Evolutionary conservation across 805 yeast genomes (phyloP).

Genomic region (Cyberlindnera amylophila): DNA sequence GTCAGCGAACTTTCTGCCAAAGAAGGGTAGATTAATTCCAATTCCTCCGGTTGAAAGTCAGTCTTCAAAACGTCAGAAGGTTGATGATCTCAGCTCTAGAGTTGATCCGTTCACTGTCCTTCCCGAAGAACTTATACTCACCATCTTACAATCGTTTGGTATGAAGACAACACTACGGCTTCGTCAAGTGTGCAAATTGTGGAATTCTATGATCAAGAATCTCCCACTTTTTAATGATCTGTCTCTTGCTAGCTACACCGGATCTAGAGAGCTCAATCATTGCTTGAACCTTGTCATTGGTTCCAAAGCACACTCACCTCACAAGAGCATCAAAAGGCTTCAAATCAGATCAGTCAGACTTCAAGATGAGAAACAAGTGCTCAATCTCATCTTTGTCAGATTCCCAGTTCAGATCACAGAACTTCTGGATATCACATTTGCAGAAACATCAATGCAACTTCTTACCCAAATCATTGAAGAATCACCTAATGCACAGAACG

Average conservation of each 20-base stretch:
- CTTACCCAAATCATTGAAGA: conserved; percentile 12
- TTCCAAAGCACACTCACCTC: conserved; percentile 8
- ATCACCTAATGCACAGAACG: conserved; percentile 1
- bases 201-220: conserved; percentile 15
- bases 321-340: conserved; percentile 10
- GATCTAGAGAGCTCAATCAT: conserved; percentile 15
- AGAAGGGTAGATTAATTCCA: conserved; percentile 9
- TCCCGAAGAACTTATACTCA: conserved; percentile 13
- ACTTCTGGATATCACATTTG: conserved; percentile 15
- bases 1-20: not conserved
- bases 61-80: not conserved
- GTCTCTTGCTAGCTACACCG: conserved; percentile 9
- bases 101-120: conserved; percentile 8
- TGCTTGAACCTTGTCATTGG: conserved; percentile 15
- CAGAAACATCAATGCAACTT: conserved; percentile 16
- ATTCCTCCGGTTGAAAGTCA: conserved; percentile 2
- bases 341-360: conserved; percentile 16
- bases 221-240: conserved; percentile 19
- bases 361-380: conserved; percentile 21
- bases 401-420: conserved; percentile 8
- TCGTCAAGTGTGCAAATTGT: conserved; percentile 14
- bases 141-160: conserved; percentile 3
- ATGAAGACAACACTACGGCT: conserved; percentile 9
- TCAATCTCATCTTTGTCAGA: conserved; percentile 12
- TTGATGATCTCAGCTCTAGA: too few species aligned